phyloP scores from a whole-genome alignment of 495 filamentous ascomycete genomes.

The Aspergillus wentii region DNA sequence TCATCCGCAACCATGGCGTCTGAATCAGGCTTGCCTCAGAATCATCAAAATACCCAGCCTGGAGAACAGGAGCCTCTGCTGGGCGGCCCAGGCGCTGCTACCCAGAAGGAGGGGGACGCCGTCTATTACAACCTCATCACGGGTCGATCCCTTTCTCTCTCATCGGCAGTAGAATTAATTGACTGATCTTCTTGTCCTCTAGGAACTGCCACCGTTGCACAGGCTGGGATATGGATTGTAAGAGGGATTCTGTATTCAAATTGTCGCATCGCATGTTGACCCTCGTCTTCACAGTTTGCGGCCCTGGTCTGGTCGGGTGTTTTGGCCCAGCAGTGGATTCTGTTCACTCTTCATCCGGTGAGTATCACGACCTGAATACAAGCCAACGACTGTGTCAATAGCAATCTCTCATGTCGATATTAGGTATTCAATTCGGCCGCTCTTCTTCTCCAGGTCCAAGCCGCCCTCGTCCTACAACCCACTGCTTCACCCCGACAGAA shows the following conservation, averaged over 20 bases:
- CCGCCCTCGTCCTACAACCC: slow-evolving; percentile 81
- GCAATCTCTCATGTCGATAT: slow-evolving; percentile 1
- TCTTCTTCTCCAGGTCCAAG: slow-evolving; percentile 68
- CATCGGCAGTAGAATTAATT: neutral
- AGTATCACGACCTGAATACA: slow-evolving; percentile 10
- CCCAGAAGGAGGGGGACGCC: slow-evolving; percentile 56
- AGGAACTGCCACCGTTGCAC: slow-evolving; percentile 69
- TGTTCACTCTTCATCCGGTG: slow-evolving; percentile 84
- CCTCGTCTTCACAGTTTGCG: slow-evolving; percentile 50
- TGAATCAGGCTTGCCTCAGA: slow-evolving; percentile 46
- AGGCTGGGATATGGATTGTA: slow-evolving; percentile 63
- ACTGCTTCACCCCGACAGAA: slow-evolving; percentile 75
- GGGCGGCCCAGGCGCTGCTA: slow-evolving; percentile 65
- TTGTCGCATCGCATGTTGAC: slow-evolving; percentile 5
- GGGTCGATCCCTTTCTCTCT: slow-evolving; percentile 43
- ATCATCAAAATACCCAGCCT: slow-evolving; percentile 21
- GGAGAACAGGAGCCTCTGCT: slow-evolving; percentile 66
- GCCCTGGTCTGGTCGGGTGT: slow-evolving; percentile 70
- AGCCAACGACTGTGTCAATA: too few species aligned
- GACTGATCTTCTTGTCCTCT: neutral
- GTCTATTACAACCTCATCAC: slow-evolving; percentile 70
- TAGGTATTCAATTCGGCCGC: slow-evolving; percentile 73
- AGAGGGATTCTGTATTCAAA: slow-evolving; percentile 10
- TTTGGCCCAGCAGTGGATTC: slow-evolving; percentile 57
- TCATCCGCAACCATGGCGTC: slow-evolving; percentile 43